Evolutionary conservation across 2,329 filamentous ascomycete genomes (phyloP).

Genomic region (Pseudogymnoascus sp.): DNA sequence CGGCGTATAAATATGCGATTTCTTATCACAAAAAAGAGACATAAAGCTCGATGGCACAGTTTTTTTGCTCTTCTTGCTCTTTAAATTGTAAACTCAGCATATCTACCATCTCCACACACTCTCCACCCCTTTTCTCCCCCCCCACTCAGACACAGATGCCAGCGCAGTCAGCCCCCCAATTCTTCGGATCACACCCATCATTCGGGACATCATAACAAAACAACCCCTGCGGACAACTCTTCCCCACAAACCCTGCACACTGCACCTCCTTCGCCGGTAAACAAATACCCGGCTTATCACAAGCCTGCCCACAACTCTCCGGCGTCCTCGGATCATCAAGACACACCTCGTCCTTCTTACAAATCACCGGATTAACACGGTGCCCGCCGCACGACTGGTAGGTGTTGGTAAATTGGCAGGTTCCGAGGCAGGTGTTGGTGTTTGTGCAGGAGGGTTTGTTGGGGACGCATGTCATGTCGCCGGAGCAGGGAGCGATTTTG

Average conservation of each 20-base stretch:
- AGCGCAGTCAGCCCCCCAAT: background rate
- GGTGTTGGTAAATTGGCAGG: background rate
- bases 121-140: background rate
- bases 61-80: background rate
- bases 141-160: background rate
- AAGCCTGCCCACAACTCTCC: background rate
- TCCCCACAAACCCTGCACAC: background rate
- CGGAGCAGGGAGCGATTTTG: constrained; percentile 42
- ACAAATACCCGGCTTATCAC: background rate
- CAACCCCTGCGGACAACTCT: background rate
- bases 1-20: background rate
- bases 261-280: background rate
- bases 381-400: background rate
- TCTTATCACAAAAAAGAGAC: background rate
- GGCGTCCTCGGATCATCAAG: background rate
- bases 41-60: background rate
- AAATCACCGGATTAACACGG: background rate
- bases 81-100: background rate
- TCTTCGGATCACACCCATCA: background rate
- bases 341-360: background rate
- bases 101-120: background rate
- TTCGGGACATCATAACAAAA: background rate
- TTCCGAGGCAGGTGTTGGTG: background rate
- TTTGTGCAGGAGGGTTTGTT: constrained; percentile 34
- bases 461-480: constrained; percentile 38